phyloP scores from a whole-genome alignment of 768 basidiomycete genomes.

The Trametes gibbosa region DNA sequence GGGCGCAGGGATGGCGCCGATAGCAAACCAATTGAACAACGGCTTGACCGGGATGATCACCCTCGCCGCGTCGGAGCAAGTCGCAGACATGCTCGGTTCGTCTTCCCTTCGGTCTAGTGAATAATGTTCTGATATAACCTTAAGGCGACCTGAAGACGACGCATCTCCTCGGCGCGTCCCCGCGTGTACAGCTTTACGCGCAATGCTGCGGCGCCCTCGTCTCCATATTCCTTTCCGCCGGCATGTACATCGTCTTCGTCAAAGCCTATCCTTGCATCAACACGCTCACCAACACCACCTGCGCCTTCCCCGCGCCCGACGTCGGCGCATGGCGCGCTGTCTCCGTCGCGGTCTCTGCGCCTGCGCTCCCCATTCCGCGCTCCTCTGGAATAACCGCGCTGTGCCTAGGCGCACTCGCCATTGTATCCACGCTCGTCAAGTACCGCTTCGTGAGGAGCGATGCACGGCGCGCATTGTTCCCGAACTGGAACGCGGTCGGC shows the following conservation, averaged over 20 bases:
- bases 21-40: slow-evolving; percentile 22
- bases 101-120: background rate
- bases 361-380: slow-evolving; percentile 20
- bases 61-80: slow-evolving; percentile 24
- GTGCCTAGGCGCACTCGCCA: slow-evolving; percentile 12
- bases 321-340: slow-evolving; percentile 23
- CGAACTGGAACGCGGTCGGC: slow-evolving; percentile 25
- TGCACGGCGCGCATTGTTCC: slow-evolving; percentile 18
- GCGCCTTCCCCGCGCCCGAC: slow-evolving; percentile 25
- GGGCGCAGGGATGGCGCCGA: slow-evolving; percentile 10
- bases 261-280: slow-evolving; percentile 26
- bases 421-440: slow-evolving; percentile 17
- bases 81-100: slow-evolving; percentile 10
- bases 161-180: slow-evolving; percentile 24
- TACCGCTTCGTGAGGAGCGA: slow-evolving; percentile 14
- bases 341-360: slow-evolving; percentile 19
- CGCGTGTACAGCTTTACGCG: slow-evolving; percentile 27
- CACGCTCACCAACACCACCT: slow-evolving; percentile 17
- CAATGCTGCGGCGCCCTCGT: slow-evolving; percentile 27
- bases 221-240: slow-evolving; percentile 26
- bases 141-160: slow-evolving; percentile 25
- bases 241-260: slow-evolving; percentile 24
- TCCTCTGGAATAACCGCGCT: slow-evolving; percentile 21
- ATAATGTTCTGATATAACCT: background rate
- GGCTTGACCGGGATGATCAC: slow-evolving; percentile 23